Conservation (phyloP, 495 filamentous ascomycete species). For the Viridothelium virens region DNA sequence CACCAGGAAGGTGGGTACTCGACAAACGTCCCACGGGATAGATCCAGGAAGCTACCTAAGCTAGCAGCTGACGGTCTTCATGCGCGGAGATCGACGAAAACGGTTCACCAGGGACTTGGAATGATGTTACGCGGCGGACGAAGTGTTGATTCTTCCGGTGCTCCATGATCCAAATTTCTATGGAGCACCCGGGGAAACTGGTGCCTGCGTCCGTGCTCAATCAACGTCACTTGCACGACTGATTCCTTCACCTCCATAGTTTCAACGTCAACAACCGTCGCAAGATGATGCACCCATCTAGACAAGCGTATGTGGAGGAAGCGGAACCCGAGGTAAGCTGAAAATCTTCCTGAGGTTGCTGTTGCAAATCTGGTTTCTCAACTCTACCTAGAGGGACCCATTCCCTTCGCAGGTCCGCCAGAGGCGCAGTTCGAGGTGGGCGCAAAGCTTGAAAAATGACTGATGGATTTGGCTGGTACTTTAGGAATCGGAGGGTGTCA, state of each 20-base stretch:
- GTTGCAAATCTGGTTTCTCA: conserved; percentile 4
- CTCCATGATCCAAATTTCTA: too few species aligned
- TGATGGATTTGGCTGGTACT: conserved; percentile 42
- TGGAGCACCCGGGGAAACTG: too few species aligned
- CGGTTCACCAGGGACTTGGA: too few species aligned
- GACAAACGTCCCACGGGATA: too few species aligned
- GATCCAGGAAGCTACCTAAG: too few species aligned
- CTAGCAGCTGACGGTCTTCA: too few species aligned
- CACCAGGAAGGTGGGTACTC: too few species aligned
- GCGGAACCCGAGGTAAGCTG: conserved; percentile 57
- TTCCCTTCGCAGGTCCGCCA: conserved; percentile 18
- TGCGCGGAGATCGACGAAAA: too few species aligned
- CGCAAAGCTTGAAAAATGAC: conserved; percentile 15
- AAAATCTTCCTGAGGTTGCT: conserved; percentile 17
- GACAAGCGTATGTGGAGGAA: conserved; percentile 96
- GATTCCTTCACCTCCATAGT: not conserved
- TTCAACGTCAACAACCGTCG: not conserved
- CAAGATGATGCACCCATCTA: conserved; percentile 79
- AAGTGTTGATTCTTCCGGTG: too few species aligned
- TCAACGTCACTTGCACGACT: too few species aligned
- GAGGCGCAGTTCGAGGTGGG: conserved; percentile 27
- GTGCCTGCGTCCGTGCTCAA: too few species aligned
- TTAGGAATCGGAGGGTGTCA: conserved; percentile 45
- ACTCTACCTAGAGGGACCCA: conserved; percentile 13
- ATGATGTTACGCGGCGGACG: too few species aligned